These are phyloP conservation scores for Fusarium nygamai DNA, from an alignment of 2,329 filamentous ascomycete genomes.

Conservation along the genomic window DNA sequence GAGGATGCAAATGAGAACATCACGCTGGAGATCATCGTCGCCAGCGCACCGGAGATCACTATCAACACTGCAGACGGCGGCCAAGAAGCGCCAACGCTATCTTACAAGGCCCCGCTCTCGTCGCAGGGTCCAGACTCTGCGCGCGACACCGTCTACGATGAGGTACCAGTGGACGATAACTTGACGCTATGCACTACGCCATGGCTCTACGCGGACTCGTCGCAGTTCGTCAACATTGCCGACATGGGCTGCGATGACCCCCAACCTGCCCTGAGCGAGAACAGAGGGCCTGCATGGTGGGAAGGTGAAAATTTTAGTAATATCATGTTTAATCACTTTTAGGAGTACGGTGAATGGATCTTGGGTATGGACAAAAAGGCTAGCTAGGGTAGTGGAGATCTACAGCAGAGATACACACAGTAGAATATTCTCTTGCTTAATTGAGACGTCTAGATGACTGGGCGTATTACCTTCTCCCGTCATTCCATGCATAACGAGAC, in stretches of 20 bases:
- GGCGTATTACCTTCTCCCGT: constrained; percentile 5
- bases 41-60: constrained; percentile 61
- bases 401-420: neutral
- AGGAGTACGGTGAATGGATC: constrained; percentile 24
- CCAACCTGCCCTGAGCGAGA: constrained; percentile 38
- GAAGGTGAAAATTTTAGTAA: constrained; percentile 52
- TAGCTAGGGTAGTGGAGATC: neutral
- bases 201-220: constrained; percentile 55
- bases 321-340: constrained; percentile 52
- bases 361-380: neutral
- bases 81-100: constrained; percentile 57
- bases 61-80: constrained; percentile 63
- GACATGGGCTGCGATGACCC: constrained; percentile 49
- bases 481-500: constrained; percentile 12
- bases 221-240: constrained; percentile 51
- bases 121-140: constrained; percentile 38
- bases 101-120: constrained; percentile 45
- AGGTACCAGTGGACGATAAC: constrained; percentile 48
- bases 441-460: neutral
- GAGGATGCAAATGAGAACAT: constrained; percentile 50
- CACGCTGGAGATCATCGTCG: constrained; percentile 60
- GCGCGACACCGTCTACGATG: constrained; percentile 41
- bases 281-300: constrained; percentile 51
- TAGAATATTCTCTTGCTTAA: constrained; percentile 11
- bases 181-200: constrained; percentile 55